Evolutionary conservation across 495 filamentous ascomycete species (phyloP).

Genomic region (Talaromyces borbonicus): DNA sequence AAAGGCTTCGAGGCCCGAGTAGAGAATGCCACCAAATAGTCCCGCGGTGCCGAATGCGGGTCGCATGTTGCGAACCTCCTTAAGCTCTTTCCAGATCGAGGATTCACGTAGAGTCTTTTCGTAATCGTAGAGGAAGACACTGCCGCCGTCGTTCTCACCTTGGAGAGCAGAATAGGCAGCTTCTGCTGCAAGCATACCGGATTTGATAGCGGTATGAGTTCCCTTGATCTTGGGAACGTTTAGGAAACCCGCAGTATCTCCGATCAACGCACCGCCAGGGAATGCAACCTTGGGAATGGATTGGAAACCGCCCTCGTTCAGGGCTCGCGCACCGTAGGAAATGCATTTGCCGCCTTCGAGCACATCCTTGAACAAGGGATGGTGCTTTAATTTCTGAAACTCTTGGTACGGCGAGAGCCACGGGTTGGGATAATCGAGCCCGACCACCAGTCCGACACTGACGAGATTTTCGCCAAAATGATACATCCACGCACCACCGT

Average conservation of each 20-base stretch:
- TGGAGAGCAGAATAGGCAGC: constrained; percentile 69
- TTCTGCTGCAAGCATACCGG: constrained; percentile 93
- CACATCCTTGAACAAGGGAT: constrained; percentile 72
- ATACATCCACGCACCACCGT: constrained; percentile 97
- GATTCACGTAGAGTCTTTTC: constrained; percentile 82
- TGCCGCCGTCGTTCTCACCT: constrained; percentile 45
- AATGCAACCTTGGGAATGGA: constrained; percentile 95
- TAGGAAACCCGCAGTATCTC: constrained; percentile 91
- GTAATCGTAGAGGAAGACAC: constrained; percentile 90
- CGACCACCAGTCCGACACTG: constrained; percentile 85
- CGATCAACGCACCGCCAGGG: constrained; percentile 90
- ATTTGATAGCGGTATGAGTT: constrained; percentile 95
- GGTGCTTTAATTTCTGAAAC: constrained; percentile 98
- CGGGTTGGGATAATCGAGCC: constrained; percentile 92
- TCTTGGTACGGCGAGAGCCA: constrained; percentile 94
- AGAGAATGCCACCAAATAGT: constrained; percentile 79
- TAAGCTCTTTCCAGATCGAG: constrained; percentile 86
- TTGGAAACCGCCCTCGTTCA: constrained; percentile 96
- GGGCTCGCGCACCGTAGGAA: constrained; percentile 85
- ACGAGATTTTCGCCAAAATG: constrained; percentile 98
- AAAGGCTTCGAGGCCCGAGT: constrained; percentile 89
- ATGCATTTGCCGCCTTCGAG: constrained; percentile 95
- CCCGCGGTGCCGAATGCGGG: constrained; percentile 84
- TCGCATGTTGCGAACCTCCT: constrained; percentile 94
- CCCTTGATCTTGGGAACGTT: constrained; percentile 99